Evolutionary conservation across 352 stramenopile genomes (phyloP).

Genomic region (Globisporangium barbulae): DNA sequence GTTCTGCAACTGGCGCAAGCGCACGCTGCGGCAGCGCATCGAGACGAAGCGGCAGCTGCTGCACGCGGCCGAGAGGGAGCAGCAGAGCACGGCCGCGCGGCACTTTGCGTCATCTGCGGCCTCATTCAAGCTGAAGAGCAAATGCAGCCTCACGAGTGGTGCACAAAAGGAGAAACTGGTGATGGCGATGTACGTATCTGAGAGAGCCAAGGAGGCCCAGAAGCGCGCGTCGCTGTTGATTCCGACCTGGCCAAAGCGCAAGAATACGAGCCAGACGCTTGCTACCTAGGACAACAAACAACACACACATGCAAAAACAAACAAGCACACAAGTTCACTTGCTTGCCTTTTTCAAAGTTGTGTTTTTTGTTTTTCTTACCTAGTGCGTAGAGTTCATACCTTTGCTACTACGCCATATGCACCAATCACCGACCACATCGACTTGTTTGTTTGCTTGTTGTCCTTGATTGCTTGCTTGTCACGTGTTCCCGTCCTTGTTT

Average conservation of each 20-base stretch:
- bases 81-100: neutral
- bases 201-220: neutral
- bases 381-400: neutral
- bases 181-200: neutral
- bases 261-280: neutral
- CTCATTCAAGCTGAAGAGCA: neutral
- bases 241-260: neutral
- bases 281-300: neutral
- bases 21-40: conserved; percentile 37
- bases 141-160: neutral
- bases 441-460: conserved; percentile 4
- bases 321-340: neutral
- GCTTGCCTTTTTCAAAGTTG: neutral
- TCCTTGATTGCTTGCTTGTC: conserved; percentile 5
- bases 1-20: conserved; percentile 48
- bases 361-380: neutral
- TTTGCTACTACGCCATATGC: neutral
- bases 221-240: conserved; percentile 7
- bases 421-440: conserved; percentile 1
- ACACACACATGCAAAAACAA: neutral
- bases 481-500: neutral
- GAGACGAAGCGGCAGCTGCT: conserved; percentile 32
- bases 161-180: neutral
- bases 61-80: conserved; percentile 27
- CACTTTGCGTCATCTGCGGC: neutral